phyloP scores from a whole-genome alignment of 2,329 filamentous ascomycete species.

The Trichoderma afroharzianum region DNA sequence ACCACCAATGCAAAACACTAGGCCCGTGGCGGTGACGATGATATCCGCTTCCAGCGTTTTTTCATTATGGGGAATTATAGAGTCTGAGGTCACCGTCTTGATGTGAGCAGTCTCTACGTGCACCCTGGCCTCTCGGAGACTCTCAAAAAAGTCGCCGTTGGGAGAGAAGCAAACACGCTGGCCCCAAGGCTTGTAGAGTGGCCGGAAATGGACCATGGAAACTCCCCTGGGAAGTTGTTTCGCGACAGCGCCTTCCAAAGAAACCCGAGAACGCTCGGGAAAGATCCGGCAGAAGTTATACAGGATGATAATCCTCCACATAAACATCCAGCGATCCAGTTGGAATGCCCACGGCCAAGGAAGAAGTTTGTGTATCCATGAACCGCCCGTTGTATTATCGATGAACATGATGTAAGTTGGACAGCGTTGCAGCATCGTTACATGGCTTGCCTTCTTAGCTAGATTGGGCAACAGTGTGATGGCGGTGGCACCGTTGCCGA shows the following conservation, averaged over 20 bases:
- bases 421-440: too few relatives aligned
- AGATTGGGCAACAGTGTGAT: too few relatives aligned
- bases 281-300: constrained; percentile 18
- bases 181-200: constrained; percentile 58
- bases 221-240: constrained; percentile 42
- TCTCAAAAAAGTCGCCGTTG: constrained; percentile 45
- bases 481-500: too few relatives aligned
- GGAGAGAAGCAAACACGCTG: constrained; percentile 62
- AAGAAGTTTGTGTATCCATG: not conserved
- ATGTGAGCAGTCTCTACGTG: constrained; percentile 46
- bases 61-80: constrained; percentile 27
- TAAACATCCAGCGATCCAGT: constrained; percentile 31
- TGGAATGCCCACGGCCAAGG: constrained; percentile 22
- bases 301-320: constrained; percentile 42
- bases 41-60: constrained; percentile 52
- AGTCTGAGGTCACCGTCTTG: constrained; percentile 42
- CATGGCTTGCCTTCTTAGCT: too few relatives aligned
- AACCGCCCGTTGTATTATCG: too few relatives aligned
- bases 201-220: constrained; percentile 43
- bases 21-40: constrained; percentile 63
- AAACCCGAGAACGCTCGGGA: constrained; percentile 41
- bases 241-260: constrained; percentile 43
- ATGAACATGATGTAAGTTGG: too few relatives aligned
- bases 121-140: constrained; percentile 37
- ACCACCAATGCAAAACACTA: constrained; percentile 54